Conservation (phyloP, 192 early-diverging fungal genomes). For the Umbelopsis sp. region DNA sequence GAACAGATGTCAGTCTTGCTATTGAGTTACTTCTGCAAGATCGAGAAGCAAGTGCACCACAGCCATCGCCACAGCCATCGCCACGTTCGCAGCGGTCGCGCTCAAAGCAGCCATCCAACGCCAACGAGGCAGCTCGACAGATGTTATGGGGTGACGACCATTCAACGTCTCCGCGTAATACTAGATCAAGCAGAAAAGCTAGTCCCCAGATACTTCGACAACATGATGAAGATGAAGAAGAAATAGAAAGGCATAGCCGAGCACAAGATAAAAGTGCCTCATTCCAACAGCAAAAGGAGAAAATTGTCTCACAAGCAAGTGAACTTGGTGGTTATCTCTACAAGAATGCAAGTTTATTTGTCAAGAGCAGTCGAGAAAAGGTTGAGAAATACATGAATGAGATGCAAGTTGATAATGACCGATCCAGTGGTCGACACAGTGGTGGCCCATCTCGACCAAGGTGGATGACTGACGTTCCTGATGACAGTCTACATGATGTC, state of each 20-base stretch:
- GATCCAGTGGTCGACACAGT: constrained; percentile 27
- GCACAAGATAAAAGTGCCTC: constrained; percentile 23
- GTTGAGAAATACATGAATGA: constrained; percentile 63
- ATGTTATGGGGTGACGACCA: constrained; percentile 9
- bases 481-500: not conserved
- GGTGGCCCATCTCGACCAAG: constrained; percentile 33
- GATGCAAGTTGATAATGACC: constrained; percentile 46
- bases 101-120: not conserved
- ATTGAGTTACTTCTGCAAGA: constrained; percentile 50
- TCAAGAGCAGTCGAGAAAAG: constrained; percentile 62
- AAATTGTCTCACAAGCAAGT: constrained; percentile 55
- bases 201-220: not conserved
- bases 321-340: constrained; percentile 63
- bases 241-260: not conserved
- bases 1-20: constrained; percentile 58
- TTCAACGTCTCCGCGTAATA: not conserved
- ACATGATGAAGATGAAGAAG: not conserved
- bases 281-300: constrained; percentile 54
- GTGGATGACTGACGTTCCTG: constrained; percentile 37
- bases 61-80: not conserved
- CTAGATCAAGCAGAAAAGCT: not conserved
- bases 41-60: constrained; percentile 7
- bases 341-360: constrained; percentile 66
- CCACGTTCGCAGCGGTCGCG: not conserved
- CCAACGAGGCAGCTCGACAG: constrained; percentile 14